Evolutionary conservation across 1,284 basidiomycete species (phyloP).

Genomic region (Peniophora sp.): DNA sequence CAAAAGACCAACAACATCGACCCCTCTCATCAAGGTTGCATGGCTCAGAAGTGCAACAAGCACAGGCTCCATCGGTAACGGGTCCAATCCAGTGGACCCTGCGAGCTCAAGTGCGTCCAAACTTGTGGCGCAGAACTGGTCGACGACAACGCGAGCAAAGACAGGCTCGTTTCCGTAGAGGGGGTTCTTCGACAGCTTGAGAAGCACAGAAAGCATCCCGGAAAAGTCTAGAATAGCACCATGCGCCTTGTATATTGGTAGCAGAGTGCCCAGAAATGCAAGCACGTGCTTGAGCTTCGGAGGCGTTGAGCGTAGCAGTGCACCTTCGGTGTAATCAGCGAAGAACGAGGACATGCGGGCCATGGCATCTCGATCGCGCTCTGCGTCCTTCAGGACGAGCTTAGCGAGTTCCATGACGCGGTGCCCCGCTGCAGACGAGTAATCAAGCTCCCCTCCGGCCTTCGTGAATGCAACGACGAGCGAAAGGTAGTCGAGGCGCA

Average conservation of each 20-base stretch:
- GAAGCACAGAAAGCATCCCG: slow-evolving; percentile 48
- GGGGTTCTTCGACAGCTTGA: slow-evolving; percentile 37
- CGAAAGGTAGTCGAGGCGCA: slow-evolving; percentile 60
- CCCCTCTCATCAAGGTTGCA: slow-evolving; percentile 43
- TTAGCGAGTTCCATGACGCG: slow-evolving; percentile 55
- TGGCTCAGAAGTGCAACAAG: slow-evolving; percentile 48
- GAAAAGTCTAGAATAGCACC: slow-evolving; percentile 53
- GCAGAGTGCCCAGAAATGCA: slow-evolving; percentile 47
- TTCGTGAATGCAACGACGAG: slow-evolving; percentile 49
- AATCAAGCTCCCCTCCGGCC: slow-evolving; percentile 41
- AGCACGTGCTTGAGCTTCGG: slow-evolving; percentile 42
- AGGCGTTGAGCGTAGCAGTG: slow-evolving; percentile 35
- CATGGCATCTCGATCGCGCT: slow-evolving; percentile 22
- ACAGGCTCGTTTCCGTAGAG: slow-evolving; percentile 41
- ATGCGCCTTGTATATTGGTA: slow-evolving; percentile 49
- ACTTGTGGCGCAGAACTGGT: slow-evolving; percentile 50
- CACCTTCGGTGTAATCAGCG: slow-evolving; percentile 36
- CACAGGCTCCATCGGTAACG: slow-evolving; percentile 38
- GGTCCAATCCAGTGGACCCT: slow-evolving; percentile 41
- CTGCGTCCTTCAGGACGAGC: slow-evolving; percentile 47
- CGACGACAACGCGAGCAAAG: slow-evolving; percentile 49
- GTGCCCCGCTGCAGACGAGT: slow-evolving; percentile 37
- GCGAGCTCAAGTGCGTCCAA: slow-evolving; percentile 50
- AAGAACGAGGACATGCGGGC: slow-evolving; percentile 43
- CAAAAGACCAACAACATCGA: slow-evolving; percentile 50